Percentiles rank a stretch among this genome's conserved stretches.
Conservation (phyloP, 2,329 filamentous ascomycete species). For the Nothophoma quercina region DNA sequence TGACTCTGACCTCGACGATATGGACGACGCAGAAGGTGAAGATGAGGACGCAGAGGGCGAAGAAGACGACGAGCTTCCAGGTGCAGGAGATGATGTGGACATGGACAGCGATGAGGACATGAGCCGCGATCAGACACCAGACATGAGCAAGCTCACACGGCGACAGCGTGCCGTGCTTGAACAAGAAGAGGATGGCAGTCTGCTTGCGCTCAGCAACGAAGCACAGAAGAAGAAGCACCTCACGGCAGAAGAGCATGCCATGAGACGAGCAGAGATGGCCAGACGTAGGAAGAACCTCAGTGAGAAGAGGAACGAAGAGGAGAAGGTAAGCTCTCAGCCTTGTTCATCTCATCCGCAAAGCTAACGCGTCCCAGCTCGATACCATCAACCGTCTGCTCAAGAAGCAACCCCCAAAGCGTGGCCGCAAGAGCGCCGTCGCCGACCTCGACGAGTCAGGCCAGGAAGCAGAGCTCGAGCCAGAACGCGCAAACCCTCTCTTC, state of each 20-base stretch:
- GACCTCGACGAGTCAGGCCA: conserved; percentile 58
- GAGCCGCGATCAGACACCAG: conserved; percentile 66
- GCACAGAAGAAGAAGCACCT: conserved; percentile 77
- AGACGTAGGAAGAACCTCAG: conserved; percentile 75
- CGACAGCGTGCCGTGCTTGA: conserved; percentile 69
- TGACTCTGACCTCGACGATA: conserved; percentile 50
- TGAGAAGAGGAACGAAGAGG: conserved; percentile 80
- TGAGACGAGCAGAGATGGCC: conserved; percentile 77
- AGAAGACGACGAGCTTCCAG: conserved; percentile 50
- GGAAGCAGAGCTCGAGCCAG: conserved; percentile 54
- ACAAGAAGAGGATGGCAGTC: conserved; percentile 57
- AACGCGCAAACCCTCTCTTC: conserved; percentile 67
- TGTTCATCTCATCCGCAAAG: too few species aligned
- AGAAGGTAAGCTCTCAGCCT: conserved; percentile 63
- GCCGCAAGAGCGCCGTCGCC: conserved; percentile 56
- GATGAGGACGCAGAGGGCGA: conserved; percentile 52
- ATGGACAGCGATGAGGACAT: conserved; percentile 63
- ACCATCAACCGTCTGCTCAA: conserved; percentile 90
- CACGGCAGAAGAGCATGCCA: conserved; percentile 75
- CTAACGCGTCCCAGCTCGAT: conserved; percentile 70
- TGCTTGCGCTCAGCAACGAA: conserved; percentile 66
- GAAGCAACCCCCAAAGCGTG: conserved; percentile 78
- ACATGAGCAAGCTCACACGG: conserved; percentile 72
- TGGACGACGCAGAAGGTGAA: conserved; percentile 59
- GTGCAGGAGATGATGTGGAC: conserved; percentile 50